Evolutionary conservation across 2,329 filamentous ascomycete species (phyloP).

Genomic region (Fusarium sp.): DNA sequence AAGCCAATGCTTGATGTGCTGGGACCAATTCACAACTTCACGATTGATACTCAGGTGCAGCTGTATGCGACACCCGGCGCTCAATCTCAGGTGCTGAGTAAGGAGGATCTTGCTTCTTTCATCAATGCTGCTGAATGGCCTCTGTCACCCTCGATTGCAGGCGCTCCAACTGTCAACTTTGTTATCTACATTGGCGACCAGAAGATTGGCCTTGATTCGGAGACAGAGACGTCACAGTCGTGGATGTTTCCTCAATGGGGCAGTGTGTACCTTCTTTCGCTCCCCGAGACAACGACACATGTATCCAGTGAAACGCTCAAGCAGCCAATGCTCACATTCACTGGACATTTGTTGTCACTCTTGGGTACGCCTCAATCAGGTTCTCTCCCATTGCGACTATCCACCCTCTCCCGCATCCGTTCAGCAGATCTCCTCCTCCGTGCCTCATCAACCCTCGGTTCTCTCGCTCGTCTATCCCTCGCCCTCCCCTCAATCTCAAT

Average conservation of each 20-base stretch:
- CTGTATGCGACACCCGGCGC: constrained; percentile 83
- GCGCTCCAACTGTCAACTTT: constrained; percentile 95
- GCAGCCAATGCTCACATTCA: constrained; percentile 88
- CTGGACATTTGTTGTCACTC: constrained; percentile 87
- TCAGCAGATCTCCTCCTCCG: constrained; percentile 87
- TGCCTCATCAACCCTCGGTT: constrained; percentile 93
- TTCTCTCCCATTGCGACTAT: constrained; percentile 85
- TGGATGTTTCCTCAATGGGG: constrained; percentile 99
- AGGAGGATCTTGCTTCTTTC: constrained; percentile 90
- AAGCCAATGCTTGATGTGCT: constrained; percentile 82
- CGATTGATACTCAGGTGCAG: constrained; percentile 95
- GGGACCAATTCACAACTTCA: constrained; percentile 89
- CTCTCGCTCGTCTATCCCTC: constrained; percentile 83
- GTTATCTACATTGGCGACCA: constrained; percentile 87
- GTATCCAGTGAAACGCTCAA: constrained; percentile 75
- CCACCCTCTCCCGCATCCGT: constrained; percentile 85
- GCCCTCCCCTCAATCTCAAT: constrained; percentile 92
- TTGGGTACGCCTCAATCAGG: constrained; percentile 85
- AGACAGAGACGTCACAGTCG: constrained; percentile 64
- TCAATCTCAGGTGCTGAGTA: constrained; percentile 72
- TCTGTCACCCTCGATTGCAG: constrained; percentile 90
- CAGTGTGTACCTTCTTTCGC: constrained; percentile 68
- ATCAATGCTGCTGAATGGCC: constrained; percentile 99
- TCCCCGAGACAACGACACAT: constrained; percentile 55
- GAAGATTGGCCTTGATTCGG: constrained; percentile 66